phyloP scores from a whole-genome alignment of 306 rosid species.

The Cicer bijugum region DNA sequence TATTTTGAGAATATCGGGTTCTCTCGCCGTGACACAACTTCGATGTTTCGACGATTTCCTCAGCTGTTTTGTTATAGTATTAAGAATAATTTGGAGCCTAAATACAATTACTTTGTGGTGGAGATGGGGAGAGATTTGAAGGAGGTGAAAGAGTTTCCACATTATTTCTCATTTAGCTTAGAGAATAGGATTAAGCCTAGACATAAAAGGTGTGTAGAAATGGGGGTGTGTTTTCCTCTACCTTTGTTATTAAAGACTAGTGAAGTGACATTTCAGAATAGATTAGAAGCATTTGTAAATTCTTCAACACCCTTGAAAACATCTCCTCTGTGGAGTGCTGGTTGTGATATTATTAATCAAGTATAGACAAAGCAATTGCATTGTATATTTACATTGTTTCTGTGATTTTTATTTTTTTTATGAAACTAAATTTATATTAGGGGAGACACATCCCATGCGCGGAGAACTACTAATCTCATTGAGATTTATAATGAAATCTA shows the following conservation, averaged over 20 bases:
- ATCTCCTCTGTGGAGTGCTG: constrained; percentile 81
- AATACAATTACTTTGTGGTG: constrained; percentile 81
- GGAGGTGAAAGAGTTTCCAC: constrained; percentile 85
- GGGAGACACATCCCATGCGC: no score
- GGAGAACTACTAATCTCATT: no score
- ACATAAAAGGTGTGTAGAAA: constrained; percentile 78
- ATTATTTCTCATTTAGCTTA: constrained; percentile 86
- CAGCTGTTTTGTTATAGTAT: constrained; percentile 77
- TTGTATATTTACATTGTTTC: constrained; percentile 43
- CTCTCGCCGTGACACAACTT: constrained; percentile 56
- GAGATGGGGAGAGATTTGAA: constrained; percentile 88
- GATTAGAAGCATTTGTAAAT: constrained; percentile 79
- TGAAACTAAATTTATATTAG: no score
- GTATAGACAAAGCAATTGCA: constrained; percentile 45
- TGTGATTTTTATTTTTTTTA: not conserved
- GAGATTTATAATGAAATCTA: no score
- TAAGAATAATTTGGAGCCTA: constrained; percentile 75
- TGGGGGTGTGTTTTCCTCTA: constrained; percentile 79
- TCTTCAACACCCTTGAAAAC: constrained; percentile 70
- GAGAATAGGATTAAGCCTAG: constrained; percentile 85
- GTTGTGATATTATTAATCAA: constrained; percentile 46
- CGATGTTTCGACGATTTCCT: constrained; percentile 81
- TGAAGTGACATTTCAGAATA: constrained; percentile 53
- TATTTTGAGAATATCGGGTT: constrained; percentile 77
- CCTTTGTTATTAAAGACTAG: constrained; percentile 69